Conservation (phyloP, 345 rosid genomes). For the Erysimum cheiranthoides region DNA sequence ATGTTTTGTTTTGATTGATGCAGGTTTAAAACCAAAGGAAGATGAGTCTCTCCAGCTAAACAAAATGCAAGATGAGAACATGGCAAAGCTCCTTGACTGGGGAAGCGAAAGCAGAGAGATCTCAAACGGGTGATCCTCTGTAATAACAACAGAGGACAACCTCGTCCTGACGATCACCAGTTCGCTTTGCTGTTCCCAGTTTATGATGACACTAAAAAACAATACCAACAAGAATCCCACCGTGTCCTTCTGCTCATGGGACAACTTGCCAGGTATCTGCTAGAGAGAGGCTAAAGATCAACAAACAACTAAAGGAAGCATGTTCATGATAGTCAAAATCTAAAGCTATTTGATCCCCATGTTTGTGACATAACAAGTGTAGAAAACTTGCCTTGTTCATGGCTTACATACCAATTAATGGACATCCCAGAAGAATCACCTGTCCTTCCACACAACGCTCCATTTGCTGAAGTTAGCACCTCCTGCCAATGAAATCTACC, state of each 20-base stretch:
- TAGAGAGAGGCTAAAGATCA: constrained; percentile 10
- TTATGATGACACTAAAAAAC: constrained; percentile 31
- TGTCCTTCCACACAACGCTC: not conserved
- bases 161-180: constrained; percentile 57
- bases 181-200: constrained; percentile 50
- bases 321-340: not conserved
- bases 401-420: constrained; percentile 4
- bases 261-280: constrained; percentile 55
- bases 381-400: constrained; percentile 22
- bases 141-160: constrained; percentile 51
- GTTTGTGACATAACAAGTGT: too few relatives aligned
- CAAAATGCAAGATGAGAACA: constrained; percentile 49
- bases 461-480: not conserved
- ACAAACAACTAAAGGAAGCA: constrained; percentile 12
- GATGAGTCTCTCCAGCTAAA: constrained; percentile 45
- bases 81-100: constrained; percentile 43
- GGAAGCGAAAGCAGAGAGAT: constrained; percentile 47
- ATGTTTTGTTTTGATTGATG: not conserved
- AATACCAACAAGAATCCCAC: too few relatives aligned
- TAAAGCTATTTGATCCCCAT: constrained; percentile 1
- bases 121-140: constrained; percentile 56
- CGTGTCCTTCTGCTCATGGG: too few relatives aligned
- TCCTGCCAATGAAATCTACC: not conserved
- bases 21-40: constrained; percentile 44
- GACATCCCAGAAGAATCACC: not conserved